Evolutionary conservation across 164 flowering plant species (phyloP), one percentile per base, ranked within the genome.

Genomic region (Tetracentron sinense): DNA sequence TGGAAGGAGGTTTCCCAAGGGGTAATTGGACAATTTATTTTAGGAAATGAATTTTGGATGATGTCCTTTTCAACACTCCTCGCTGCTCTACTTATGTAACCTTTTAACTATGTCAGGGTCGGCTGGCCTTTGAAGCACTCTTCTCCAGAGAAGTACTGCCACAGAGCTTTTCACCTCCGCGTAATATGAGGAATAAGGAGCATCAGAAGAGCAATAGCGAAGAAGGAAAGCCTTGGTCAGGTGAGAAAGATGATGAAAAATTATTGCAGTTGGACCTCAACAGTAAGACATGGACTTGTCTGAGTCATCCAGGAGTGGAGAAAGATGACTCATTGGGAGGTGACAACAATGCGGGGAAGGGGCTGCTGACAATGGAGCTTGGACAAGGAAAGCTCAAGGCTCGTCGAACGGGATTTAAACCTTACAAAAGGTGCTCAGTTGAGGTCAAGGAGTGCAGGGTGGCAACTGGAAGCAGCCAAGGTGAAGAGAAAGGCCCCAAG

Each of bases 1-100:
- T 87, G 97, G 97, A 94, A 91, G 74, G 93, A 84, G 72, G 98
- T 94, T 61, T 94, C 98, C 1, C 91, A 87, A 74, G 97, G 74
- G 97, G 98, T 90, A 72, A 62, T 42, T 26, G 28, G 22, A 28
- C 0, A 29, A 48, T 27, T 62, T 52, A 11, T 26, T 25, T 64
- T 6, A 42, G 33, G 12, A 16, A 22, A 31, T 54, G 5, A 21
- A 46, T 25, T 53, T 61, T 35, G 33, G 4, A 55, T 33, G 7
- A 22, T 30, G 20, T 69, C 26, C 4, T 56, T 27, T 29, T 47
- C 20, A 61, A 33, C 57, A 30, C 64, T 58, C 22, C 48, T 58
- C 47, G 25, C 25, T 35, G 38, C 64, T 57, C 42, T 56, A 30
- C 47, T 67, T 21, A 58, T 60, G 54, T 16, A 42, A 42, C 51